These are phyloP conservation scores for Hyphopichia khmerensis DNA, from an alignment of 1,139 yeast species.

Conservation along the genomic window DNA sequence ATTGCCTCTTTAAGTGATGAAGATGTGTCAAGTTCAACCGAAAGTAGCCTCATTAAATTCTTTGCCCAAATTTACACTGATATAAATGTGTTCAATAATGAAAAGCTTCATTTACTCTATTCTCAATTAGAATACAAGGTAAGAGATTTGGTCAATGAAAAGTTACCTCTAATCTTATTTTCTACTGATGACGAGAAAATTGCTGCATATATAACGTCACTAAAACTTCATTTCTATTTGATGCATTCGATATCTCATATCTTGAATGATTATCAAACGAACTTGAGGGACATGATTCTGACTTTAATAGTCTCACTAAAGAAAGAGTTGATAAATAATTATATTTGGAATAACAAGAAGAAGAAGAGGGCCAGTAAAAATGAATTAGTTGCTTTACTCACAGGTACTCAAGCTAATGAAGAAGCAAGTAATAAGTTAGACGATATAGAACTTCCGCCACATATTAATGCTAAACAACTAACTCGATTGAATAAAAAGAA, in stretches of 20 bases:
- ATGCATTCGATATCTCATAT: conserved; percentile 16
- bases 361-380: conserved; percentile 10
- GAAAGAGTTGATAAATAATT: conserved; percentile 16
- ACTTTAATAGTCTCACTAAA: conserved; percentile 15
- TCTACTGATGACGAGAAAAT: conserved; percentile 38
- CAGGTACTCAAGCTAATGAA: not conserved
- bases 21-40: conserved; percentile 3
- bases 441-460: conserved; percentile 38
- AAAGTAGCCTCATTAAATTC: conserved; percentile 2
- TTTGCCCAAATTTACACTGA: not conserved
- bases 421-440: conserved; percentile 26
- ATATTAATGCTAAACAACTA: conserved; percentile 33
- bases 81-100: not conserved
- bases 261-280: conserved; percentile 6
- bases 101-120: conserved; percentile 9
- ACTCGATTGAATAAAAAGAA: conserved; percentile 11
- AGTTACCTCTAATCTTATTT: conserved; percentile 20
- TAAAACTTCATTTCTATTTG: conserved; percentile 30
- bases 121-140: conserved; percentile 19
- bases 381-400: conserved; percentile 8
- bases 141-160: conserved; percentile 24
- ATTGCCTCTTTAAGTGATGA: conserved; percentile 9
- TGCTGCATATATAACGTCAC: conserved; percentile 22
- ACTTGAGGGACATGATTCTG: conserved; percentile 9
- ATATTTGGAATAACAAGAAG: conserved; percentile 10